Conservation (phyloP, 2,329 filamentous ascomycete genomes). For the Phaeosphaeriaceae sp. region DNA sequence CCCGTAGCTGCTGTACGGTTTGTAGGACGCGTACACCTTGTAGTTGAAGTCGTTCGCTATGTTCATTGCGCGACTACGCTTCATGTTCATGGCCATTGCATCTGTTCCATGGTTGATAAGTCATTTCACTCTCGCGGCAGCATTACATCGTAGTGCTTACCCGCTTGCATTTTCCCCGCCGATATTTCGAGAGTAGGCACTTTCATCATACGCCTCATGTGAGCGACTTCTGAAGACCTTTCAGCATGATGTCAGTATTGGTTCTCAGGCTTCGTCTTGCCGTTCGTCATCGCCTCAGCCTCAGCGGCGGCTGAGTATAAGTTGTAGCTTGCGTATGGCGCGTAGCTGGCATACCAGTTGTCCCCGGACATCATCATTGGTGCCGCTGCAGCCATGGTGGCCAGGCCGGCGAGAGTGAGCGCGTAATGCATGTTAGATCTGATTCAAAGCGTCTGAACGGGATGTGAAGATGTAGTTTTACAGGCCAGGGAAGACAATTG, state of each 20-base stretch:
- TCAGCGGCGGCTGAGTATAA: conserved; percentile 7
- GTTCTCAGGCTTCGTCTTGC: background rate
- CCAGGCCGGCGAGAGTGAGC: conserved; percentile 17
- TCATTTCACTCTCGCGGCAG: background rate
- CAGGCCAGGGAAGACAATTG: background rate
- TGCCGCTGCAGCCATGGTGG: conserved; percentile 11
- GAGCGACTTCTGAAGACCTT: background rate
- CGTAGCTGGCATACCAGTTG: conserved; percentile 6
- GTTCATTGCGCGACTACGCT: background rate
- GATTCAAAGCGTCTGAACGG: background rate
- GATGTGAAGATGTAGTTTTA: background rate
- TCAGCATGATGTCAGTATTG: background rate
- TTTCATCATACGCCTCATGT: background rate
- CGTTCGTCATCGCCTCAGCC: conserved; percentile 1
- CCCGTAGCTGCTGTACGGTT: background rate
- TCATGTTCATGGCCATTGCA: background rate
- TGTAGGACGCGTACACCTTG: background rate
- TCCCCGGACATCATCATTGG: conserved; percentile 10
- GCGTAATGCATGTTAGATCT: conserved; percentile 20
- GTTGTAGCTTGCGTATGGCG: conserved; percentile 9
- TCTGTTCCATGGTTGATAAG: background rate
- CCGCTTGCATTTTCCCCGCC: background rate
- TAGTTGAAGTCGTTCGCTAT: background rate
- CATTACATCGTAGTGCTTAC: background rate
- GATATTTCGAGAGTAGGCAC: too few relatives aligned